Conservation (phyloP, 495 filamentous ascomycete species). For the Penicillium samsonianum region DNA sequence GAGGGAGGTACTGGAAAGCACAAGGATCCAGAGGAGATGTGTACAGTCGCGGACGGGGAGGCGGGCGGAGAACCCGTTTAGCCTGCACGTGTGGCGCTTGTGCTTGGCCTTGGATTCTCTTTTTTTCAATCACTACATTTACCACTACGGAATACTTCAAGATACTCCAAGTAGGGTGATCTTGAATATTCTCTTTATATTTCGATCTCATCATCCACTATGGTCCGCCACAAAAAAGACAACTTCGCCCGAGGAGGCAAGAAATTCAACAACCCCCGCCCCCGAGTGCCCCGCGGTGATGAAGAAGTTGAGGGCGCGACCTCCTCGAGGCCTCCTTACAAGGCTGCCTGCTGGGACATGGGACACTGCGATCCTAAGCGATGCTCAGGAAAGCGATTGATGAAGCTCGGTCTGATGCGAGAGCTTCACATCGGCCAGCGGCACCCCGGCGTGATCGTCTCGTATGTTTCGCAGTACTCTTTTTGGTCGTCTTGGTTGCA, state of each 20-base stretch:
- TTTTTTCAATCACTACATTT: slow-evolving; percentile 16
- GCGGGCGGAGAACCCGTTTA: slow-evolving; percentile 27
- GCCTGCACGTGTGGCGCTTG: slow-evolving; percentile 36
- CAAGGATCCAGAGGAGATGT: slow-evolving; percentile 20
- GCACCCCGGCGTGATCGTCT: slow-evolving; percentile 86
- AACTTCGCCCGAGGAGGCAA: slow-evolving; percentile 71
- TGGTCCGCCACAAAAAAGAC: slow-evolving; percentile 97
- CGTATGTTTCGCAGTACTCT: slow-evolving; percentile 45
- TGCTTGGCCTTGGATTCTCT: slow-evolving; percentile 19
- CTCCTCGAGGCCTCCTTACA: slow-evolving; percentile 64
- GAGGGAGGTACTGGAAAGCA: slow-evolving; percentile 17
- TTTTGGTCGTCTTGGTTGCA: slow-evolving; percentile 1
- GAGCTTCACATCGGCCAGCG: slow-evolving; percentile 90
- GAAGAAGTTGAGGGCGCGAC: slow-evolving; percentile 31
- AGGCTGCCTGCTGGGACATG: slow-evolving; percentile 96
- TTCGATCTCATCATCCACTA: slow-evolving; percentile 28
- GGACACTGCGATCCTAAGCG: slow-evolving; percentile 97
- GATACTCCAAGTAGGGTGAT: neutral
- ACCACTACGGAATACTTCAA: slow-evolving; percentile 2
- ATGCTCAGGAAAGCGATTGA: slow-evolving; percentile 92
- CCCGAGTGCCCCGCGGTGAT: slow-evolving; percentile 48
- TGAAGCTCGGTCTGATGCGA: slow-evolving; percentile 89
- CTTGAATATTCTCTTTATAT: neutral
- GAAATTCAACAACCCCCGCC: slow-evolving; percentile 55
- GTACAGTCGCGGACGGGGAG: slow-evolving; percentile 21